Base-by-base conservation (phyloP, 2,329 filamentous ascomycete genomes). In the Fusarium bulbicola region DNA sequence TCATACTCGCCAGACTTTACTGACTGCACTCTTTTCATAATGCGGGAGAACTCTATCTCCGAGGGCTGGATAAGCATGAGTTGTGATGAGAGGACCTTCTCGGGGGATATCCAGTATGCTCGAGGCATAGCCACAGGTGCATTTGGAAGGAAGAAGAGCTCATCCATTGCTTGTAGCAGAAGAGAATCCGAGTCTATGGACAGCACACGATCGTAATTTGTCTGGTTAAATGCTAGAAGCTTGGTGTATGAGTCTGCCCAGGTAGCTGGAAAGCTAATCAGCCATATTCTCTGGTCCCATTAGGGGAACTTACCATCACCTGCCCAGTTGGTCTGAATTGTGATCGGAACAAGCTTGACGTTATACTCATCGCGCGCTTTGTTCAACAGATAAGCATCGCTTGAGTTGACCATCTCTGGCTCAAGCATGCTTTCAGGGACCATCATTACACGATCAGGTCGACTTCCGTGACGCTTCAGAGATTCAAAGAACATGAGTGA, bases 161-260 rank as follows among this genome's bases (percentile, higher is more conserved):
- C 91, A 74, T 94, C 92, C 85, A 94, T 87, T 30, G 85, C 81
- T 67, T 90, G 84, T 4, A 92, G 83, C 6, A 94, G 81, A 2
- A 88, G 86, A 30, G 89, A 85, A 76, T 94, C 92, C 14, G 90
- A 91, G 78, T 93, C 85, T 2, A 86, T 79, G 52, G 90, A 89
- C 13, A 84, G 72, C 3, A 86, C 83, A 0, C 81, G 78, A 1
- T 67, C 63, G 43, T 92, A 93, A 62, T 90, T 85, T 1, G 88
- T 89, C 59, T 92, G 89, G 66, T 91, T 91, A 78, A 93, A 93
- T 5, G 91, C 90, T 26, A 92, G 85, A 39, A 93, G 86, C 78
- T 94, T 93, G 28, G 90, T 91, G 74, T 90, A 90, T 6, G 88
- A 90, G 40, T 88, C 86, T 63, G 89, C 87, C 90, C 90, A 92